Evolutionary conservation across 306 rosid species (phyloP).

Genomic region (Vachellia pachyceras): DNA sequence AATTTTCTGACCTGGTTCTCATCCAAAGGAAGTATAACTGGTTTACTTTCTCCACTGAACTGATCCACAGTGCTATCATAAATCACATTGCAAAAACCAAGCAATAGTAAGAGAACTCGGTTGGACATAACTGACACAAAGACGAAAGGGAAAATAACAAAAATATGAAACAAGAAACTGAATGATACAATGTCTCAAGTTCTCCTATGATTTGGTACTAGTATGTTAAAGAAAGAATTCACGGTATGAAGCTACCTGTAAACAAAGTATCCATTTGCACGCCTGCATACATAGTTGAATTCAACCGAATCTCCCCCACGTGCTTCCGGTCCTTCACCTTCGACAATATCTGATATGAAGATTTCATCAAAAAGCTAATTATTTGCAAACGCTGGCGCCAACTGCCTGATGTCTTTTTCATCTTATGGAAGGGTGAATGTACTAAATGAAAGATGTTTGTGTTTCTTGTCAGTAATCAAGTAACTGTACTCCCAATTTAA

Average conservation of each 20-base stretch:
- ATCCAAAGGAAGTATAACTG: conserved; percentile 82
- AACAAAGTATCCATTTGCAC: conserved; percentile 94
- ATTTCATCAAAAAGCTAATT: conserved; percentile 20
- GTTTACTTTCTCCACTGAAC: conserved; percentile 91
- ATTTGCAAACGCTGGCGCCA: background rate
- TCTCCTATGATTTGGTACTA: background rate
- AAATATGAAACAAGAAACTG: conserved; percentile 4
- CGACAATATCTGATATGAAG: conserved; percentile 62
- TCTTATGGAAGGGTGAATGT: conserved; percentile 7
- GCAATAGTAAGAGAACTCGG: conserved; percentile 13
- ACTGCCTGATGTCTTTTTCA: conserved; percentile 6
- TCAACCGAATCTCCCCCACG: conserved; percentile 68
- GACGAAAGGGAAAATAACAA: conserved; percentile 22
- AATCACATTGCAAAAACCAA: conserved; percentile 35
- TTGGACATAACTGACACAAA: conserved; percentile 25
- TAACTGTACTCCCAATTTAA: conserved; percentile 6
- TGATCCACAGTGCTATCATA: conserved; percentile 82
- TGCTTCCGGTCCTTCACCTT: conserved; percentile 86
- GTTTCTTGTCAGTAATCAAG: background rate
- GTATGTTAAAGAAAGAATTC: background rate
- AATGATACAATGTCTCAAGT: conserved; percentile 5
- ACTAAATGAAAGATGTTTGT: background rate
- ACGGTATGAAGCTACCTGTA: conserved; percentile 59
- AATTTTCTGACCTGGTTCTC: conserved; percentile 63
- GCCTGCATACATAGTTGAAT: conserved; percentile 87